phyloP scores from a whole-genome alignment of 257 asterid species.

The Asclepias syriaca region DNA sequence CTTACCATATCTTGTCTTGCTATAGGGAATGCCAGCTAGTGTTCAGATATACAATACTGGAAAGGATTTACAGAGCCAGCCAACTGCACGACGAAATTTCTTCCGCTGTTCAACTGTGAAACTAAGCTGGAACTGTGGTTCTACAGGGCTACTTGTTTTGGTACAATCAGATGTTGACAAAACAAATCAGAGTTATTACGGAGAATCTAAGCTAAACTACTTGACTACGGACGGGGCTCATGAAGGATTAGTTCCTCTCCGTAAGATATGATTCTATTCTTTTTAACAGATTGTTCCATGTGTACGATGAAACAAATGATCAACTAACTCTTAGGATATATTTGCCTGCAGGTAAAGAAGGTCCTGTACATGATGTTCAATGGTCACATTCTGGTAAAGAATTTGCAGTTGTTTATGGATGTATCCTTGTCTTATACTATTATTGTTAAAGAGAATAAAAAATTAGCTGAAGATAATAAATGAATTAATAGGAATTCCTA shows the following conservation, averaged over 20 bases:
- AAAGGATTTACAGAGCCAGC: slow-evolving; percentile 71
- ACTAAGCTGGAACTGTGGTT: slow-evolving; percentile 75
- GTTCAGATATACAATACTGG: slow-evolving; percentile 75
- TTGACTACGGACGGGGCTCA: slow-evolving; percentile 90
- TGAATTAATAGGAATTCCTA: neutral
- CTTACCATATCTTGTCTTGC: slow-evolving; percentile 19
- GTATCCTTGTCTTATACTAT: slow-evolving; percentile 56
- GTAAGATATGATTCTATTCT: slow-evolving; percentile 29
- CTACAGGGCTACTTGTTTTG: slow-evolving; percentile 77
- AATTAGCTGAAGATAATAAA: neutral
- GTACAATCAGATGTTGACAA: slow-evolving; percentile 98
- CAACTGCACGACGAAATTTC: slow-evolving; percentile 84
- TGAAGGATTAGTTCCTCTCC: slow-evolving; percentile 94
- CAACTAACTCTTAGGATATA: slow-evolving; percentile 16
- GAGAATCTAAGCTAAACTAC: slow-evolving; percentile 87
- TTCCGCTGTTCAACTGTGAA: slow-evolving; percentile 93
- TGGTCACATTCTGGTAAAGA: slow-evolving; percentile 90
- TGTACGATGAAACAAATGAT: slow-evolving; percentile 9
- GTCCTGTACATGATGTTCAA: slow-evolving; percentile 96
- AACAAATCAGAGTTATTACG: slow-evolving; percentile 97
- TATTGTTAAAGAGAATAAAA: neutral
- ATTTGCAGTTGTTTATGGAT: slow-evolving; percentile 98
- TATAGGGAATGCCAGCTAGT: slow-evolving; percentile 96
- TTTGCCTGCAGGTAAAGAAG: slow-evolving; percentile 78
- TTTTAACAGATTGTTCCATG: slow-evolving; percentile 6